These are phyloP conservation scores for Coprinellus micaceus DNA, from an alignment of 768 basidiomycete genomes.

Conservation along the genomic window DNA sequence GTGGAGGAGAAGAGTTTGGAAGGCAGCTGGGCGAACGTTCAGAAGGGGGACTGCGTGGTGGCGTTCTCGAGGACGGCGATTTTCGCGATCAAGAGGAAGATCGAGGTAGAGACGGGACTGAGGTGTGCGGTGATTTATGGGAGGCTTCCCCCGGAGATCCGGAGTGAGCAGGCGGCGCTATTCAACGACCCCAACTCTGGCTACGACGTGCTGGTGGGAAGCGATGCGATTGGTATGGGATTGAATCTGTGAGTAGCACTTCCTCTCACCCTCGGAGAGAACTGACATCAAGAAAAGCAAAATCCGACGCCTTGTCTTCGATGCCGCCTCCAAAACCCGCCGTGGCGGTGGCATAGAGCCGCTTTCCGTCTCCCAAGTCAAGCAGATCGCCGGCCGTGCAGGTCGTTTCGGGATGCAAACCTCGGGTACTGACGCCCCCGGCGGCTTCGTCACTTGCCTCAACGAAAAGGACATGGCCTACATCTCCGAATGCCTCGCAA, in stretches of 20 bases:
- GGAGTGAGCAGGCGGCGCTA: constrained; percentile 86
- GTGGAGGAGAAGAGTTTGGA: constrained; percentile 63
- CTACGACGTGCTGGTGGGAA: constrained; percentile 87
- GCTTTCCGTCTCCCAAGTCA: constrained; percentile 15
- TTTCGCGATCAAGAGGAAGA: constrained; percentile 65
- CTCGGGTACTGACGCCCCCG: constrained; percentile 6
- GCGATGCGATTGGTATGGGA: constrained; percentile 97
- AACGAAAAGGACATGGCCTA: constrained; percentile 54
- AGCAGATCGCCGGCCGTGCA: constrained; percentile 18
- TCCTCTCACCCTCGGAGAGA: too few species aligned
- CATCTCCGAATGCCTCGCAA: constrained; percentile 52
- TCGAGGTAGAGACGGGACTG: constrained; percentile 71
- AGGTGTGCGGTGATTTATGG: constrained; percentile 93
- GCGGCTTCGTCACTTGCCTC: constrained; percentile 14
- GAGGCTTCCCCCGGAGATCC: constrained; percentile 83
- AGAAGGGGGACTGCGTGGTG: constrained; percentile 87
- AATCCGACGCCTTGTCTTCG: constrained; percentile 25
- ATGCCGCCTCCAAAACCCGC: constrained; percentile 7
- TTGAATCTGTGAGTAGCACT: constrained; percentile 83
- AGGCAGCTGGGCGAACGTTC: constrained; percentile 56
- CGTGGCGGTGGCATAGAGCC: background rate
- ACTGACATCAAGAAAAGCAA: constrained; percentile 10
- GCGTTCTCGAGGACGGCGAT: constrained; percentile 76
- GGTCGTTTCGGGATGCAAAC: constrained; percentile 13
- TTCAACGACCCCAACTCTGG: constrained; percentile 86